Conservation (phyloP, 2,329 filamentous ascomycete genomes). For the Diaporthe ilicicola region DNA sequence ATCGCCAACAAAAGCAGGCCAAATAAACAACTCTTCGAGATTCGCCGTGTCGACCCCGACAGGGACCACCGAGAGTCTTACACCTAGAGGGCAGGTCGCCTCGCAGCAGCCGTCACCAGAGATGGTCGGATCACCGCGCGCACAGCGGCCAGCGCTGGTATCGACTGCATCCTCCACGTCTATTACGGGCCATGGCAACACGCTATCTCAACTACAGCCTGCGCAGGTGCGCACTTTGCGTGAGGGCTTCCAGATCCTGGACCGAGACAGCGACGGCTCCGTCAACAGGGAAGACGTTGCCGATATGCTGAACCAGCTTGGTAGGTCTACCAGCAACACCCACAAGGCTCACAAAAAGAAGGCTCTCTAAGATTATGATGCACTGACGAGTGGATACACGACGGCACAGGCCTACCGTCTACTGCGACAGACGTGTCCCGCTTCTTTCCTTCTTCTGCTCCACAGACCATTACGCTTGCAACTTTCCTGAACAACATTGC, state of each 20-base stretch:
- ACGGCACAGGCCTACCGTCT: conserved; percentile 72
- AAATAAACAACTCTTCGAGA: conserved; percentile 56
- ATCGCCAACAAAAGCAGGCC: conserved; percentile 63
- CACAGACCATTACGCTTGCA: conserved; percentile 80
- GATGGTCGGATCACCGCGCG: conserved; percentile 50
- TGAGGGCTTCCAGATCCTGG: conserved; percentile 93
- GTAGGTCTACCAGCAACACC: conserved; percentile 50
- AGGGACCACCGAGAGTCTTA: conserved; percentile 46
- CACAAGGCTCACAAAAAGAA: conserved; percentile 21
- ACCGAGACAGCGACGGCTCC: conserved; percentile 85
- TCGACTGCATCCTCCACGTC: conserved; percentile 46
- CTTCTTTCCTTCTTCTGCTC: conserved; percentile 81
- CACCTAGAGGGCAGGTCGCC: conserved; percentile 43
- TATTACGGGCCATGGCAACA: conserved; percentile 55
- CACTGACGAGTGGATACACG: neutral
- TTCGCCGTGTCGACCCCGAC: conserved; percentile 40
- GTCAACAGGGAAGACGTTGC: conserved; percentile 85
- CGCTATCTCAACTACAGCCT: conserved; percentile 78
- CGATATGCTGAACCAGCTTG: conserved; percentile 87
- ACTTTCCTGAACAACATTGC: conserved; percentile 87
- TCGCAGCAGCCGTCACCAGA: conserved; percentile 34
- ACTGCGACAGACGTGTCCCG: conserved; percentile 74
- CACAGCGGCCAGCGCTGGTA: conserved; percentile 43
- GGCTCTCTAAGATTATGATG: conserved; percentile 18
- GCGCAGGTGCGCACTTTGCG: conserved; percentile 86